Evolutionary conservation across 768 basidiomycete genomes (phyloP), one percentile per base, ranked within the genome.

Genomic region (Albatrellus ellisii): DNA sequence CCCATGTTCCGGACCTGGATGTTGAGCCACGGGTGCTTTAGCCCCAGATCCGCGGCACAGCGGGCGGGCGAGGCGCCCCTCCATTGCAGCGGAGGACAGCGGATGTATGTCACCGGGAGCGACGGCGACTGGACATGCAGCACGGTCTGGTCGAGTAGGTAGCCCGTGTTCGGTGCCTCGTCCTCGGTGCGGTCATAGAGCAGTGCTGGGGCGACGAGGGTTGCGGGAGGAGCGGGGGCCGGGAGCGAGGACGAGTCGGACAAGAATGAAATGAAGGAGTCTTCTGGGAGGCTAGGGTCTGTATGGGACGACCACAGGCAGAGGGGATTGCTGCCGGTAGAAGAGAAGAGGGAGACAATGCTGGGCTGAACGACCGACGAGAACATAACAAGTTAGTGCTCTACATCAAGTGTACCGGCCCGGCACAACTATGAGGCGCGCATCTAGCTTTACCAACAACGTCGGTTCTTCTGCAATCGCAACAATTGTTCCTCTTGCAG

Each of bases 111-210:
- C 39, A 65, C 76, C 39, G 62, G 68, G 26, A 85, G 52, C 10
- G 77, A 79, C 20, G 85, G 84, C 4, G 82, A 85, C 52, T 88
- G 85, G 36, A 88, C 68, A 47, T 88, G 84, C 11, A 88, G 67
- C 1, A 85, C 81, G 1, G 75, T 78, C 55, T 85, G 80, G 44
- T 66, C 62, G 4, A 85, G 62, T 24, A 54, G 35, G 45, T 56
- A 56, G 7, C 60, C 58, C 32, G 49, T 51, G 36, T 45, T 47
- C 33, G 50, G 61, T 18, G 11, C 20, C 1, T 36, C 37, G n/a
- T 48, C 57, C 7, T 39, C 35, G 1, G 24, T 31, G 11, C 51
- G 46, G 14, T 70, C 20, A 6, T 18, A 36, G 17, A 36, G 35
- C 15, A 22, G 35, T 9, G 35, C 67, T 5, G 64, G 60, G 24